Evolutionary conservation across 2,329 filamentous ascomycete species (phyloP).

Genomic region (Diaporthe helianthi): DNA sequence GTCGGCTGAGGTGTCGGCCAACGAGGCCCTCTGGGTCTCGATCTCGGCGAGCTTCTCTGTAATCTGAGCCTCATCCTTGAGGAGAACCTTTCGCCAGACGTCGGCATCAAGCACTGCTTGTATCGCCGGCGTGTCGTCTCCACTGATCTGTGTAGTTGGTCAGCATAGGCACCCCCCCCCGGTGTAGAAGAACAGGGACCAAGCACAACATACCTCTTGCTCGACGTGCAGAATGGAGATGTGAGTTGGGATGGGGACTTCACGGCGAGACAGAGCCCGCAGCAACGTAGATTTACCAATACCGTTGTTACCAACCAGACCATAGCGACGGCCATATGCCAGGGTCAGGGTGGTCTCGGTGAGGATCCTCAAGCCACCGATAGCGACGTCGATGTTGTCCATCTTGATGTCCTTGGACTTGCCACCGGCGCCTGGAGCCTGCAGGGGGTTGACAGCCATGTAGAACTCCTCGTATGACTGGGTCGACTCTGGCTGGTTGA

Average conservation of each 20-base stretch:
- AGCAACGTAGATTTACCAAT: constrained; percentile 97
- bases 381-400: constrained; percentile 93
- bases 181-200: too few relatives aligned
- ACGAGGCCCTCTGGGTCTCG: constrained; percentile 75
- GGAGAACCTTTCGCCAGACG: constrained; percentile 95
- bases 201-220: constrained; percentile 75
- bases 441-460: constrained; percentile 98
- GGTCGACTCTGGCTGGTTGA: constrained; percentile 81
- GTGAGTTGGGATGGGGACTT: constrained; percentile 92
- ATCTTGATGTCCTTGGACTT: constrained; percentile 99
- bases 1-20: constrained; percentile 93
- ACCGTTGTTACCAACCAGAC: constrained; percentile 98
- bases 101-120: constrained; percentile 97
- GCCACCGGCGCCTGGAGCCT: constrained; percentile 75
- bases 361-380: constrained; percentile 86
- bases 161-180: background rate
- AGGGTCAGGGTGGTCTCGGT: constrained; percentile 90
- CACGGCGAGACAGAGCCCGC: constrained; percentile 88
- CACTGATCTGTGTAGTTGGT: constrained; percentile 70
- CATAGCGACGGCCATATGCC: constrained; percentile 91
- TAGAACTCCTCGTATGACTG: constrained; percentile 99
- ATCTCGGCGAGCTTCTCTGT: constrained; percentile 76
- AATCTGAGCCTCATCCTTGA: constrained; percentile 90
- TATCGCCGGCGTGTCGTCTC: constrained; percentile 92
- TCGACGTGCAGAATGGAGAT: constrained; percentile 99